A percentile compares a stretch with the other conserved stretches of the same genome.
Evolutionary conservation across 2,329 filamentous ascomycete genomes (phyloP).

Genomic region (Xylaria sp.): DNA sequence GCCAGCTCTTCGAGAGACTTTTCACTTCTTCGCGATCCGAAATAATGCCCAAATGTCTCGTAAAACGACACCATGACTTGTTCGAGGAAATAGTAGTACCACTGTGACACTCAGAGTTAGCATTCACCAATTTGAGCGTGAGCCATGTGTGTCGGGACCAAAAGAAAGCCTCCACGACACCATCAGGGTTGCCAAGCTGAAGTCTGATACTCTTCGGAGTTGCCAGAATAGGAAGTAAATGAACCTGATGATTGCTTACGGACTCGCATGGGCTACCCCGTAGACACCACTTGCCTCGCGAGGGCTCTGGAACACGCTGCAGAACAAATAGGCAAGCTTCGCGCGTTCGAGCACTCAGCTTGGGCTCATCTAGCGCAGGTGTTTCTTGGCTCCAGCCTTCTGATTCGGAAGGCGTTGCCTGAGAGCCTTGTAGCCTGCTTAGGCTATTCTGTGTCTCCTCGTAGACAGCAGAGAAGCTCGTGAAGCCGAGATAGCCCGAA

Average conservation of each 20-base stretch:
- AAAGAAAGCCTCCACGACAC: not conserved
- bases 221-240: not conserved
- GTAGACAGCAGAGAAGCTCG: slow-evolving; percentile 56
- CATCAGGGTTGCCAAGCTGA: not conserved
- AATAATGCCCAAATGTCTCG: slow-evolving; percentile 47
- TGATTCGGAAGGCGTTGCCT: slow-evolving; percentile 25
- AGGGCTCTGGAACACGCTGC: slow-evolving; percentile 50
- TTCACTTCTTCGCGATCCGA: slow-evolving; percentile 42
- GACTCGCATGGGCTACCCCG: slow-evolving; percentile 44
- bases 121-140: not conserved
- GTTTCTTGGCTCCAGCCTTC: slow-evolving; percentile 19
- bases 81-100: slow-evolving; percentile 48
- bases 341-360: slow-evolving; percentile 45
- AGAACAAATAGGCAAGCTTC: slow-evolving; percentile 55
- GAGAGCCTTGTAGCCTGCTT: slow-evolving; percentile 49
- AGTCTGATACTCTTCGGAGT: not conserved
- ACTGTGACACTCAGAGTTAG: slow-evolving; percentile 35
- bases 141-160: not conserved
- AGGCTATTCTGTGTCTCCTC: slow-evolving; percentile 56
- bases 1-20: slow-evolving; percentile 53
- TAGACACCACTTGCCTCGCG: slow-evolving; percentile 41
- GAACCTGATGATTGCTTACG: not conserved
- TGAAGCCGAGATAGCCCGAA: slow-evolving; percentile 58
- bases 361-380: slow-evolving; percentile 23
- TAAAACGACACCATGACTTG: slow-evolving; percentile 51